Percentiles rank a stretch among this genome's conserved stretches.
Evolutionary conservation across 768 basidiomycete genomes (phyloP).

Genomic region (Collybia nuda): DNA sequence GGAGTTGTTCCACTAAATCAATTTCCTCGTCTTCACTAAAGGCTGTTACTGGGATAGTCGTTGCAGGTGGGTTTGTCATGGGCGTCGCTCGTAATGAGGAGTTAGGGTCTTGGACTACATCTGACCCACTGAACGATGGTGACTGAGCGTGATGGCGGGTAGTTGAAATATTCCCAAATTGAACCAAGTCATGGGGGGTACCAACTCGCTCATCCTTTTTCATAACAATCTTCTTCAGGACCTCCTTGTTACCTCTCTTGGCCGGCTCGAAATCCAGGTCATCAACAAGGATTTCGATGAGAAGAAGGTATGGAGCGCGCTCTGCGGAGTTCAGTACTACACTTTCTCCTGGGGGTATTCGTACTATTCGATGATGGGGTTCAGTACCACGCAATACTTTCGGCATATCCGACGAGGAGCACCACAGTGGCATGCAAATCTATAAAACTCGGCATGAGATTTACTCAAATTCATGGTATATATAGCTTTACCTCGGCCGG

Average conservation of each 20-base stretch:
- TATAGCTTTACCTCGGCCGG: conserved; percentile 78
- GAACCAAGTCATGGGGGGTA: conserved; percentile 53
- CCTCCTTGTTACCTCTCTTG: conserved; percentile 81
- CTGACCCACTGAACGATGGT: conserved; percentile 23
- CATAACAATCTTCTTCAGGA: conserved; percentile 71
- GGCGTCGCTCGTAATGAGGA: conserved; percentile 18
- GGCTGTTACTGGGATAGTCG: conserved; percentile 18
- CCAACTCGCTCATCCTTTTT: conserved; percentile 66
- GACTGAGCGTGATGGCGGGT: conserved; percentile 17
- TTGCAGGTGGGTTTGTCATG: conserved; percentile 16
- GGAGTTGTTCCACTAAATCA: conserved; percentile 95
- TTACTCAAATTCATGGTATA: neutral
- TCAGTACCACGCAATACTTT: conserved; percentile 40
- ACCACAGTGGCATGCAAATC: conserved; percentile 92
- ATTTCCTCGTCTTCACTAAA: conserved; percentile 78
- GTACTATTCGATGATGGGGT: conserved; percentile 92
- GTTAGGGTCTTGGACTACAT: conserved; percentile 26
- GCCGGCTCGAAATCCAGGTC: conserved; percentile 92
- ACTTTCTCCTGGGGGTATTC: conserved; percentile 96
- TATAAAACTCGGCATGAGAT: conserved; percentile 22
- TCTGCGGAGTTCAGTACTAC: conserved; percentile 99
- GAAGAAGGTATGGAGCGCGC: conserved; percentile 88
- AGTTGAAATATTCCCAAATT: conserved; percentile 31
- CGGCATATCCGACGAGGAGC: conserved; percentile 65
- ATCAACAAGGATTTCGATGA: conserved; percentile 86